phyloP scores from a whole-genome alignment of 352 stramenopile species.

The Phytophthora sp. region DNA sequence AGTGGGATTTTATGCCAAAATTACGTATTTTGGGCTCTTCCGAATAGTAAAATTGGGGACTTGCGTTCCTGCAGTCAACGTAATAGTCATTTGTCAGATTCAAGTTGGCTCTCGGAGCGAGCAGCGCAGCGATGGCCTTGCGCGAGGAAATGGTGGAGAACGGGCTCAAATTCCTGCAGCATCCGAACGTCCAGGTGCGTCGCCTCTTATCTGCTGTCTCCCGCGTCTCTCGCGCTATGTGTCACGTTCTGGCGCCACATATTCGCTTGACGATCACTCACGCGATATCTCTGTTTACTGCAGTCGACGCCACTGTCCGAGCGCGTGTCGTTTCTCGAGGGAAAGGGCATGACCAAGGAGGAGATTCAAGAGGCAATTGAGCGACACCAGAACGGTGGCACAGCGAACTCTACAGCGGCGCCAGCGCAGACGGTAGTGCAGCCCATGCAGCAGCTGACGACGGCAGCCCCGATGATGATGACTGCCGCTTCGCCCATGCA shows the following conservation, averaged over 20 bases:
- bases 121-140: conserved; percentile 30
- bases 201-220: neutral
- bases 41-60: too few species aligned
- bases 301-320: conserved; percentile 73
- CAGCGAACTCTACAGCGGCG: neutral
- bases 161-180: conserved; percentile 82
- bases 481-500: conserved; percentile 53
- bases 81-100: conserved; percentile 22
- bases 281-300: neutral
- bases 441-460: conserved; percentile 10
- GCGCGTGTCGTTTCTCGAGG: conserved; percentile 78
- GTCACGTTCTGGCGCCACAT: neutral
- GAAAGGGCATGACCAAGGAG: conserved; percentile 83
- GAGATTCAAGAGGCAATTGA: conserved; percentile 85
- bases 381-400: conserved; percentile 48
- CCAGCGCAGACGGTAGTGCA: neutral
- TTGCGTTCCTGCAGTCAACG: conserved; percentile 8
- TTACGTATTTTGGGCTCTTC: too few species aligned
- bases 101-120: conserved; percentile 27
- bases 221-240: neutral
- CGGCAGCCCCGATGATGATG: conserved; percentile 51
- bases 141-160: conserved; percentile 80
- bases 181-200: conserved; percentile 79
- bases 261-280: conserved; percentile 1
- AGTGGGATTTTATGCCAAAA: too few species aligned